Evolutionary conservation across 768 basidiomycete genomes (phyloP), one percentile per base, ranked within the genome.

Genomic region (Pleurotus salmoneostramineus): DNA sequence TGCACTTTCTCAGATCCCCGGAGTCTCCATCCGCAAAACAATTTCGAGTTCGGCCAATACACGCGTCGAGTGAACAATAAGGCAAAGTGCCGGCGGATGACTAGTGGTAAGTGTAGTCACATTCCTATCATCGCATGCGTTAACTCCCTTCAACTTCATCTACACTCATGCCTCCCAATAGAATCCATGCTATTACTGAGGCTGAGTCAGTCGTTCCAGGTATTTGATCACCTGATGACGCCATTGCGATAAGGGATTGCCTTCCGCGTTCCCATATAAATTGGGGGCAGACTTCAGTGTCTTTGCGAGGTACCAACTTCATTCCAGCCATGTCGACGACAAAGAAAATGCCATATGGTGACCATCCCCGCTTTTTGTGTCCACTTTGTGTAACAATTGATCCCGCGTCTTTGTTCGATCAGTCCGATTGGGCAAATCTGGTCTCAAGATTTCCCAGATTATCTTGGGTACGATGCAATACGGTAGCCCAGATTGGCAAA

Each of bases 381-480:
- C 44, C 32, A 42, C 34, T 17, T 4, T 46, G 37, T 17, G 34
- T 44, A 12, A 40, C 32, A 27, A 15, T 15, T 11, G 4, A 47
- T 50, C 50, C 21, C 21, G 21, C 21, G 21, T 27, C 21, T 27
- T 27, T 27, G 21, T 27, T 27, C 21, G 21, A 57, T 33, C 56
- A 83, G 87, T 71, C 63, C 71, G 74, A 15, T 63, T 80, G 7
- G 78, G 79, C 12, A 75, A 78, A 5, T 84, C 82, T 0, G 85
- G 85, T 2, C 69, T 84, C 42, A 82, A 87, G 65, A 79, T 89
- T 0, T 87, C 85, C 32, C 82, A 77, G 68, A 75, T 88, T 50
- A 86, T 88, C 46, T 72, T 89, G 0, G 88, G 86, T 1, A 78
- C 76, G 36, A 84, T 86, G 84, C 72, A 74, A n/a, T 87, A 85